Conservation (phyloP, 192 early-diverging fungal genomes). For the Coemansia sp. region DNA sequence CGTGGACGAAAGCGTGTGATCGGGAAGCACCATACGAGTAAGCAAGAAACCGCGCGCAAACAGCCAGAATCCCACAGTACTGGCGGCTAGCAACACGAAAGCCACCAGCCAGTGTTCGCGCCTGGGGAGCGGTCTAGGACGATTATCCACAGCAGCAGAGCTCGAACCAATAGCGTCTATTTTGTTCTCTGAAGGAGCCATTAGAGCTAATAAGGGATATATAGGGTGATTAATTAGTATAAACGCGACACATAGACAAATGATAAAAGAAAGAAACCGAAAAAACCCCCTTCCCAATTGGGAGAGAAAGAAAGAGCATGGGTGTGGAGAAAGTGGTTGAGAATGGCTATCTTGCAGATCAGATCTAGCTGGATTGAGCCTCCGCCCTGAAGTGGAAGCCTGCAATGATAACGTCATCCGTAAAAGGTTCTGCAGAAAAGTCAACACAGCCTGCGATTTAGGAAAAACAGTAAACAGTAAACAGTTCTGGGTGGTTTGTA, state of each 20-base stretch:
- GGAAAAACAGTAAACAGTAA: too few relatives aligned
- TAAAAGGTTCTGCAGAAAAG: too few relatives aligned
- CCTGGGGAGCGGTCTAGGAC: conserved; percentile 11
- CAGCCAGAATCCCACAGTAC: conserved; percentile 59
- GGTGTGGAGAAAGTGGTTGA: too few relatives aligned
- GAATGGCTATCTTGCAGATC: too few relatives aligned
- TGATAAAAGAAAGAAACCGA: neutral
- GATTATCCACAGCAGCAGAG: neutral
- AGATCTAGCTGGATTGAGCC: too few relatives aligned
- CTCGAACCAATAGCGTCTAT: neutral
- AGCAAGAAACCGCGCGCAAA: conserved; percentile 75
- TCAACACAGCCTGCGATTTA: too few relatives aligned
- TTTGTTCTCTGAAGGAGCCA: neutral
- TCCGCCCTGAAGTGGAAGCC: too few relatives aligned
- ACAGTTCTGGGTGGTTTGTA: too few relatives aligned
- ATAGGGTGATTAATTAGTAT: neutral
- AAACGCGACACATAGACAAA: neutral
- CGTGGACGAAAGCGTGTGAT: conserved; percentile 47
- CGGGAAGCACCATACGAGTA: conserved; percentile 62
- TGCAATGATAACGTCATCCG: too few relatives aligned
- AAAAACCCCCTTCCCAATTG: too few relatives aligned
- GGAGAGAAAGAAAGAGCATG: too few relatives aligned
- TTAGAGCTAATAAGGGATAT: neutral
- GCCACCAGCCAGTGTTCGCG: conserved; percentile 37
- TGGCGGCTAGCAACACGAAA: conserved; percentile 11